Evolutionary conservation across 1,284 basidiomycete genomes (phyloP), one percentile per base, ranked within the genome.

Genomic region (Entoloma clypeatum): DNA sequence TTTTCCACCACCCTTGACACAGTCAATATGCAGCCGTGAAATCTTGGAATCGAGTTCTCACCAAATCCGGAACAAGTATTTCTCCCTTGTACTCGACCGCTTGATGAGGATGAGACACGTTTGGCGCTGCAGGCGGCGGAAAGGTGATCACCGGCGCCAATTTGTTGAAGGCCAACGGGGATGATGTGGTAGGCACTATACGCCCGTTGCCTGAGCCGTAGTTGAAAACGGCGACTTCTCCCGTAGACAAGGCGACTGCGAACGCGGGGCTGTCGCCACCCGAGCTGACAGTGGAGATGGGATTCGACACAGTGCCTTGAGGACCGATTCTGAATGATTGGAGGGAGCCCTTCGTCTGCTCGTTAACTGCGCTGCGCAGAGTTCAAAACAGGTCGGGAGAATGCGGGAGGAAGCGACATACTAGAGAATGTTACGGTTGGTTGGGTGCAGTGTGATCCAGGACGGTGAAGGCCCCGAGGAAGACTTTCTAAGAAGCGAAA

Each of bases 11-110:
- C 81, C 82, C 80, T 84, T 13, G 8, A 33, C 35, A 28, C 10
- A 14, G 45, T 24, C 16, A 35, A 33, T 7, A 16, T 43, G 17
- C 24, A 32, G 17, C n/a, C 19, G 11, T 24, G 19, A 29, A 22
- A 1, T 1, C 9, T 34, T 22, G 24, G 11, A 11, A 28, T 5
- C 23, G 14, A 31, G 31, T 11, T 55, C 70, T 47, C 41, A 81
- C 81, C 53, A 85, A 62, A 59, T 85, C 83, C 1, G 82, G 77
- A 17, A 86, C 64, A 36, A 85, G 66, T 3, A 84, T 48, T 50
- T 85, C 81, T 2, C 52, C 52, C 3, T 63, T 64, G 52, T 74
- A 62, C 57, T 81, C 63, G 17, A 78, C 54, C 0, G 71, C 71
- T 77, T 81, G 78, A 55, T 84, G 82, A 10, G 83, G 80, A 53